phyloP scores from a whole-genome alignment of 2,329 filamentous ascomycete genomes.

The Malbranchea cinnamomea region DNA sequence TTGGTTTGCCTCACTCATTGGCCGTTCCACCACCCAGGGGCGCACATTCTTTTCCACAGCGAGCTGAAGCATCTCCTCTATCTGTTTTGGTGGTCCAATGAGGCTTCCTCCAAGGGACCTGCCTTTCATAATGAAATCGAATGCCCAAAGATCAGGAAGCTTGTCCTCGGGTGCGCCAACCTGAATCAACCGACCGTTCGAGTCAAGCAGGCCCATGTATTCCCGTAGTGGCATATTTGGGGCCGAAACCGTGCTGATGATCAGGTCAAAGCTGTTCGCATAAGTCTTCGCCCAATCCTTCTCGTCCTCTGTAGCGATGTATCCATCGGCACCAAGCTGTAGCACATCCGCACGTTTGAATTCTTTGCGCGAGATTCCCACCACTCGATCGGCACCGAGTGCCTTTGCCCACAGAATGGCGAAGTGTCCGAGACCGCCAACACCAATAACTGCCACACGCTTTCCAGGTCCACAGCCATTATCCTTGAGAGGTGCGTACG shows the following conservation, averaged over 20 bases:
- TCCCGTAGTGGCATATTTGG: conserved; percentile 47
- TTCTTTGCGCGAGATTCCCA: conserved; percentile 38
- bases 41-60: conserved; percentile 27
- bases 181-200: conserved; percentile 48
- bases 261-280: conserved; percentile 37
- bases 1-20: conserved; percentile 29
- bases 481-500: conserved; percentile 52
- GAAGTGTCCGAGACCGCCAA: conserved; percentile 62
- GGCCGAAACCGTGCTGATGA: conserved; percentile 42
- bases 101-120: conserved; percentile 36
- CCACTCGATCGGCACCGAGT: conserved; percentile 48
- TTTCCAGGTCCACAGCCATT: conserved; percentile 56
- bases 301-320: conserved; percentile 44
- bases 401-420: conserved; percentile 57
- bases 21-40: conserved; percentile 28
- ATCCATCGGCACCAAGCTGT: conserved; percentile 39
- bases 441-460: conserved; percentile 53
- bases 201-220: conserved; percentile 46
- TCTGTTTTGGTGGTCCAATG: conserved; percentile 30
- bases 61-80: conserved; percentile 28
- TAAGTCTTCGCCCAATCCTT: conserved; percentile 37
- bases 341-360: conserved; percentile 38
- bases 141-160: conserved; percentile 39
- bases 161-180: conserved; percentile 50
- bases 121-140: conserved; percentile 43